Evolutionary conservation across 116 monocot genomes (phyloP).

Genomic region (Posidonia oceanica): DNA sequence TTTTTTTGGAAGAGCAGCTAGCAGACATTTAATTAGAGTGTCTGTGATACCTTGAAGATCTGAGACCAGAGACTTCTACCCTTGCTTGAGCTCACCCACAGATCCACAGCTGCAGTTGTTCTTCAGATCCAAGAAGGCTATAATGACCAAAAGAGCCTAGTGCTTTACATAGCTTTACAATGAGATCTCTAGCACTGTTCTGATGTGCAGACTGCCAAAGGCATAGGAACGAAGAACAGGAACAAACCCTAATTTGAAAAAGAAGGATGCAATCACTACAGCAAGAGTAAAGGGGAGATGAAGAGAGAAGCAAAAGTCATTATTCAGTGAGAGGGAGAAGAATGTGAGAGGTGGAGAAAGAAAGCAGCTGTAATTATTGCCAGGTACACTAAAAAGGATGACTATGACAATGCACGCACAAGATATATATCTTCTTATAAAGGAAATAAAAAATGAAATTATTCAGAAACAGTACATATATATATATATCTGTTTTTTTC

Average conservation of each 20-base stretch:
- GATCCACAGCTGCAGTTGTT: not conserved
- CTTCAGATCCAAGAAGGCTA: not conserved
- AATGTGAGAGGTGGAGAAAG: not conserved
- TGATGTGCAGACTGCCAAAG: too few relatives aligned
- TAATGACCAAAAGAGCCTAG: conserved; percentile 2
- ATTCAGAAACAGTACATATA: not conserved
- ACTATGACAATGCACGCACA: conserved; percentile 14
- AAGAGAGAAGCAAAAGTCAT: not conserved
- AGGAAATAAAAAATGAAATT: not conserved
- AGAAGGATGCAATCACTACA: not conserved
- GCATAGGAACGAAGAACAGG: not conserved
- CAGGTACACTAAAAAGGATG: conserved; percentile 27
- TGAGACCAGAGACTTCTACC: not conserved
- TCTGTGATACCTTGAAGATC: not conserved
- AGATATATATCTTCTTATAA: not conserved
- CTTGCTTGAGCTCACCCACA: not conserved
- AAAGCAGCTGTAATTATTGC: conserved; percentile 11
- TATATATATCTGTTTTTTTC: too few relatives aligned
- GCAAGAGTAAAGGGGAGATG: conserved; percentile 12
- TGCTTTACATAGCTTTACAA: too few relatives aligned
- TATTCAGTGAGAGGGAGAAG: not conserved
- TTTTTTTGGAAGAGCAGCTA: not conserved
- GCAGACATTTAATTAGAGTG: not conserved
- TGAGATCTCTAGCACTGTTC: too few relatives aligned
- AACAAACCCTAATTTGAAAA: conserved; percentile 1